Base-by-base conservation (phyloP, 805 yeast genomes). In the Yarrowia porcina region DNA sequence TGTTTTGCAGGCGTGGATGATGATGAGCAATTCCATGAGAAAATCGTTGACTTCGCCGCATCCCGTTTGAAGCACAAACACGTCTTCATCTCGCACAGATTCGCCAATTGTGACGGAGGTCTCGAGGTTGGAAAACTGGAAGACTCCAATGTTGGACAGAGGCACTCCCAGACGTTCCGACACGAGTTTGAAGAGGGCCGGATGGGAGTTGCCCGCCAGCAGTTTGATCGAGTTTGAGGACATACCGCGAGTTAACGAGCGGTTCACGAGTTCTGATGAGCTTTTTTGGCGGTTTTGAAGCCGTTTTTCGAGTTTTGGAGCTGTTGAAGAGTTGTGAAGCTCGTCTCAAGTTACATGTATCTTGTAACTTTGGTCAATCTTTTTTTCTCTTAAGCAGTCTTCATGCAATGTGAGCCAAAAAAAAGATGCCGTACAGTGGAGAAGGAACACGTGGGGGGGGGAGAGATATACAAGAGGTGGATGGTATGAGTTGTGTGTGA, bases 1-100 rank as follows among this genome's bases (percentile, higher is more conserved):
- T n/a, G 92, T 85, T 70, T 87, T 88, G 76, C 97, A 91, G 15
- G 98, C 98, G 74, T 90, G 91, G 67, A 93, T 85, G 86, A 93
- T 86, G 65, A 93, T 86, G 65, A 94, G 80, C 49, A 93, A 77
- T 73, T 94, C 99, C 86, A 93, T 83, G 59, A 93, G 80, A 67
- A 85, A 82, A 74, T 92, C 97, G 74, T 93, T 93, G 64, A 94
- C 82, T 59, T 83, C 87, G 49, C 96, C 96, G 68, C 86, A 83
- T 32, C 96, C 96, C 1, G 93, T 90, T 72, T 90, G 97, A 59
- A 89, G 78, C 63, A 89, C 86, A 71, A 84, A 89, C 11, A 89
- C 92, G 69, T 90, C 97, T 72, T 91, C 96, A 71, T 91, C 97
- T 75, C 97, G 83, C 25, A 90, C 88, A 35, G 93, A 85, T 72